Conservation (phyloP, 441 rosid genomes). For the Brassica balearica region DNA sequence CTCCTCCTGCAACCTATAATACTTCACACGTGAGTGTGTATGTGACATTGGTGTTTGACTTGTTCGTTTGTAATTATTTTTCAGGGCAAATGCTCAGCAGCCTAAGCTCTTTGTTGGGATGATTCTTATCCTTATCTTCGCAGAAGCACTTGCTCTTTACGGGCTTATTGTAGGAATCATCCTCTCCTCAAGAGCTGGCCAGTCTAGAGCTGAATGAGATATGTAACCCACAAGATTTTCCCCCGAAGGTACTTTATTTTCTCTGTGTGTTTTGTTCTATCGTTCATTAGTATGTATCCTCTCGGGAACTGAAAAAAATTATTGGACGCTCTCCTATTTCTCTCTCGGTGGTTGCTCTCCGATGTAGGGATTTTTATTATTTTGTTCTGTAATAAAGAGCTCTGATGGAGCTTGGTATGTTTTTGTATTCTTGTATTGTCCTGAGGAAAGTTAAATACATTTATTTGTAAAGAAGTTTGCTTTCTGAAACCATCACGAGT, state of each 20-base stretch:
- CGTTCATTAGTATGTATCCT: constrained; percentile 35
- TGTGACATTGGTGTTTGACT: constrained; percentile 1
- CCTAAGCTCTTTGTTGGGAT: constrained; percentile 51
- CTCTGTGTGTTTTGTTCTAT: constrained; percentile 34
- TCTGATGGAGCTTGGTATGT: constrained; percentile 38
- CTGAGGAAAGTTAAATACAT: constrained; percentile 41
- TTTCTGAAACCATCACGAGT: constrained; percentile 17
- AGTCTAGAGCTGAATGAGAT: constrained; percentile 45
- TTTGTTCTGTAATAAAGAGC: constrained; percentile 43
- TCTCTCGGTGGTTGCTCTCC: constrained; percentile 35
- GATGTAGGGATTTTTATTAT: constrained; percentile 34
- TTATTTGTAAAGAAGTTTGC: constrained; percentile 43
- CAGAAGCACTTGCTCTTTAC: constrained; percentile 45
- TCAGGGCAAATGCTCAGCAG: constrained; percentile 52
- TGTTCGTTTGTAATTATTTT: not conserved
- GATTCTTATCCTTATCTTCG: constrained; percentile 50
- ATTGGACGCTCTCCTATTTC: constrained; percentile 12
- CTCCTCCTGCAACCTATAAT: not conserved
- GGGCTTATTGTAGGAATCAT: constrained; percentile 48
- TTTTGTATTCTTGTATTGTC: constrained; percentile 20
- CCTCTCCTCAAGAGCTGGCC: constrained; percentile 45
- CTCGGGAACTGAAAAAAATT: not conserved
- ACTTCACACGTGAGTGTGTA: too few relatives aligned
- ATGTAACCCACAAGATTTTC: constrained; percentile 2
- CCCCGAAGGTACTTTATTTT: constrained; percentile 26